Evolutionary conservation across 2,329 filamentous ascomycete species (phyloP), one percentile per base, ranked within the genome.

Genomic region (Chaetomiaceae sp.): DNA sequence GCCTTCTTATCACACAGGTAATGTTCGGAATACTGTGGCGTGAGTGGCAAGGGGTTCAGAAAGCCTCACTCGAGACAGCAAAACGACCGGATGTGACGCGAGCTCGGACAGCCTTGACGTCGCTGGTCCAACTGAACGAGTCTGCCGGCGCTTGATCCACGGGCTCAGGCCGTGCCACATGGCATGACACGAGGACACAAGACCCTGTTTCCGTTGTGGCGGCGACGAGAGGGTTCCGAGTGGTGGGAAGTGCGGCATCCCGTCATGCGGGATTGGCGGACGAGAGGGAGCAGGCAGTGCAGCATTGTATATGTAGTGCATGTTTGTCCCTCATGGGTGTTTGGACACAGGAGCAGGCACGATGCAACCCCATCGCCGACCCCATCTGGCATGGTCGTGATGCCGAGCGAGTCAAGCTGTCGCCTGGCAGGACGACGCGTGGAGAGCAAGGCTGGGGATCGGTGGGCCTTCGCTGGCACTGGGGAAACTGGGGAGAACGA

Each of bases 111-210:
- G 42, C 12, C 25, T 50, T 34, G 20, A 7, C 35, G 19, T 21
- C 27, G 17, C 13, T 33, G 12, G 35, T 52, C n/a, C 20, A 37
- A 31, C 23, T 30, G 17, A n/a, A 45, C 34, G 34, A 21, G 31
- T 40, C 48, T 51, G 27, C 38, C 41, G 33, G 43, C 13, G 4
- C 16, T 17, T n/a, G 40, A 19, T 39, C 37, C 43, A 40, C 38
- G 38, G 56, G 39, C 37, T 51, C 44, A 46, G 38, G 46, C 49
- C 31, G 45, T 55, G 58, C 58, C 56, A 60, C 56, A 58, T 58
- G 58, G 58, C 56, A 50, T 33, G 40, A 20, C 41, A 47, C 23
- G 31, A 34, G n/a, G 16, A 39, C 43, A 43, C 35, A 31, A 40
- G 30, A 48, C 21, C 39, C 38, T 21, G 12, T 43, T 23, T 16